Evolutionary conservation across 768 basidiomycete genomes (phyloP).

Genomic region (Obba rivulosa): DNA sequence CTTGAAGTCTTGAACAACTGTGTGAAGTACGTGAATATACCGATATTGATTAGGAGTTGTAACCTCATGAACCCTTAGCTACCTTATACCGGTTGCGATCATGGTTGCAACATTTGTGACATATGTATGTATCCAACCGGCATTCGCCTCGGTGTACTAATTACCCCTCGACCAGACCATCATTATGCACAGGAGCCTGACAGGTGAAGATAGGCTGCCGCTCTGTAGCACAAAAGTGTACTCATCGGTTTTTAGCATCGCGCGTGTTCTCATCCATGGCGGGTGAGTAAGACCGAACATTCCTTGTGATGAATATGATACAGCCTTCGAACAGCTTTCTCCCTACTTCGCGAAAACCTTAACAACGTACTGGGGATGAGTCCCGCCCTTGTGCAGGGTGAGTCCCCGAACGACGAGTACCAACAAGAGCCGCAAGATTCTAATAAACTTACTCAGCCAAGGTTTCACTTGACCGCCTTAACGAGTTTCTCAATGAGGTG

Average conservation of each 20-base stretch:
- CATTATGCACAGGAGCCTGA: slow-evolving; percentile 33
- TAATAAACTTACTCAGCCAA: slow-evolving; percentile 30
- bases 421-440: background rate
- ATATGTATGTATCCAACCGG: slow-evolving; percentile 36
- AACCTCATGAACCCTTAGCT: slow-evolving; percentile 29
- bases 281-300: slow-evolving; percentile 9
- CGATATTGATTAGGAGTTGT: background rate
- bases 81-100: slow-evolving; percentile 55
- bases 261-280: slow-evolving; percentile 35
- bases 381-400: slow-evolving; percentile 24
- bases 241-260: slow-evolving; percentile 21
- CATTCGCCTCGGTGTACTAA: background rate
- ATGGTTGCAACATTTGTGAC: slow-evolving; percentile 64
- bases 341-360: slow-evolving; percentile 51
- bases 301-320: background rate
- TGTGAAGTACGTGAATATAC: slow-evolving; percentile 33
- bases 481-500: slow-evolving; percentile 38
- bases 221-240: too few relatives aligned
- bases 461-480: slow-evolving; percentile 60
- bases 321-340: slow-evolving; percentile 39
- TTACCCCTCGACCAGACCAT: slow-evolving; percentile 23
- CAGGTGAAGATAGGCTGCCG: too few relatives aligned
- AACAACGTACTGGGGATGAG: slow-evolving; percentile 28
- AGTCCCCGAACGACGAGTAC: slow-evolving; percentile 42
- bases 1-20: slow-evolving; percentile 41